These are phyloP conservation scores for Xylaria arbuscula DNA, from an alignment of 2,329 filamentous ascomycete species.

Conservation along the genomic window DNA sequence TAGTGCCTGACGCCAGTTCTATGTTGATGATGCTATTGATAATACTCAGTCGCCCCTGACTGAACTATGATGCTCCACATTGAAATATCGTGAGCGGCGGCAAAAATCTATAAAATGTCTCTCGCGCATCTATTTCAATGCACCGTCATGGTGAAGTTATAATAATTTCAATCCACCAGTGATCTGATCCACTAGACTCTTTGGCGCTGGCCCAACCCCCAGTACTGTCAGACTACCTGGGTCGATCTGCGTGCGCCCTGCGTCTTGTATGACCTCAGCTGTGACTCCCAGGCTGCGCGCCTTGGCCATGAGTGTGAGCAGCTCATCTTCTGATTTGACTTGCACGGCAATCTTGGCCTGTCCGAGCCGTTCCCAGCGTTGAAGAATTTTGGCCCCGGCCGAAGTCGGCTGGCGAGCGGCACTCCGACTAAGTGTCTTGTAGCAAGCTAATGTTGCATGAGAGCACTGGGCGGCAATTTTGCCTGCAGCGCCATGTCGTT, in stretches of 20 bases:
- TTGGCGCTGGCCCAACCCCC: slow-evolving; percentile 83
- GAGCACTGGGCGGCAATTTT: slow-evolving; percentile 97
- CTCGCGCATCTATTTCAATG: neutral
- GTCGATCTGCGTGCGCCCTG: slow-evolving; percentile 97
- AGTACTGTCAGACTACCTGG: slow-evolving; percentile 92
- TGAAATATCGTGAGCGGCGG: too few relatives aligned
- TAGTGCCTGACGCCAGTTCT: slow-evolving; percentile 20
- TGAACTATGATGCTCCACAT: neutral
- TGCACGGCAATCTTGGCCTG: slow-evolving; percentile 96
- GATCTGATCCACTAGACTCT: slow-evolving; percentile 85
- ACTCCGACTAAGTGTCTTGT: slow-evolving; percentile 78
- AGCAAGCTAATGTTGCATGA: slow-evolving; percentile 97
- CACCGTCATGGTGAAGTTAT: slow-evolving; percentile 29
- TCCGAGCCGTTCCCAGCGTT: slow-evolving; percentile 85
- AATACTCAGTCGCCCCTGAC: neutral
- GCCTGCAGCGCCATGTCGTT: slow-evolving; percentile 62
- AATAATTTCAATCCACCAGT: slow-evolving; percentile 51
- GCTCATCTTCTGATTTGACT: slow-evolving; percentile 85
- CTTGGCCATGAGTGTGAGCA: slow-evolving; percentile 77
- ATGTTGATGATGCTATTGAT: slow-evolving; percentile 18
- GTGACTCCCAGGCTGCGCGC: slow-evolving; percentile 87
- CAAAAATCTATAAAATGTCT: slow-evolving; percentile 1
- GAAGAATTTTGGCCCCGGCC: slow-evolving; percentile 72
- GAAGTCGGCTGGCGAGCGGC: slow-evolving; percentile 63
- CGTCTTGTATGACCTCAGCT: slow-evolving; percentile 91